Percentiles rank a stretch among this genome's conserved stretches.
These are phyloP conservation scores for Thermochaetoides dissita DNA, from an alignment of 2,329 filamentous ascomycete genomes.

Conservation along the genomic window DNA sequence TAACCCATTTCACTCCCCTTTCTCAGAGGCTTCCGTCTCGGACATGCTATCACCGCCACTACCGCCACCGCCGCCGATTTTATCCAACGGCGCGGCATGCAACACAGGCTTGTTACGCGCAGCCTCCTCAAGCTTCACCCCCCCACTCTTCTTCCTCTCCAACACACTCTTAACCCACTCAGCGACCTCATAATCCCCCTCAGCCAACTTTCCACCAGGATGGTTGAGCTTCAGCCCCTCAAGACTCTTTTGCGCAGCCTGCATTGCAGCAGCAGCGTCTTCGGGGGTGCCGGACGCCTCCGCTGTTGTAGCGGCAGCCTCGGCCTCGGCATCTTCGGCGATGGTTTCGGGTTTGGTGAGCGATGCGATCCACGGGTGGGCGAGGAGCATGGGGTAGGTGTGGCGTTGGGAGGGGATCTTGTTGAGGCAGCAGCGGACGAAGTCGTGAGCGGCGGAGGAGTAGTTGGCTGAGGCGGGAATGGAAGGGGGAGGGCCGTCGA, in stretches of 20 bases:
- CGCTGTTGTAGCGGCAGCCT: conserved; percentile 13
- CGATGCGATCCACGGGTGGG: conserved; percentile 68
- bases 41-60: conserved; percentile 27
- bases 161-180: conserved; percentile 68
- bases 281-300: too few relatives aligned
- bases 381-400: conserved; percentile 79
- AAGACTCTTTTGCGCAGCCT: too few relatives aligned
- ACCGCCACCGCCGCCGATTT: conserved; percentile 36
- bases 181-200: conserved; percentile 69
- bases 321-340: conserved; percentile 23
- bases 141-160: conserved; percentile 48
- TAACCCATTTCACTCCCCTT: neutral
- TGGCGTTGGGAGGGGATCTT: conserved; percentile 86
- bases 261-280: too few relatives aligned
- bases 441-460: conserved; percentile 67
- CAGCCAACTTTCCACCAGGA: conserved; percentile 21
- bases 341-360: conserved; percentile 21
- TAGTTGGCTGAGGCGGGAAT: conserved; percentile 61
- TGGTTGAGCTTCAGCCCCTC: conserved; percentile 24
- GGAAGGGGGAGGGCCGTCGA: conserved; percentile 87
- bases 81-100: conserved; percentile 74
- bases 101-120: conserved; percentile 59
- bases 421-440: conserved; percentile 79
- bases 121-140: conserved; percentile 20
- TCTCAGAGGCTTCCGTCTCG: conserved; percentile 10